A percentile compares a stretch with the other conserved stretches of the same genome.
phyloP scores from a whole-genome alignment of 352 stramenopile species.

The Phytophthora citricola region DNA sequence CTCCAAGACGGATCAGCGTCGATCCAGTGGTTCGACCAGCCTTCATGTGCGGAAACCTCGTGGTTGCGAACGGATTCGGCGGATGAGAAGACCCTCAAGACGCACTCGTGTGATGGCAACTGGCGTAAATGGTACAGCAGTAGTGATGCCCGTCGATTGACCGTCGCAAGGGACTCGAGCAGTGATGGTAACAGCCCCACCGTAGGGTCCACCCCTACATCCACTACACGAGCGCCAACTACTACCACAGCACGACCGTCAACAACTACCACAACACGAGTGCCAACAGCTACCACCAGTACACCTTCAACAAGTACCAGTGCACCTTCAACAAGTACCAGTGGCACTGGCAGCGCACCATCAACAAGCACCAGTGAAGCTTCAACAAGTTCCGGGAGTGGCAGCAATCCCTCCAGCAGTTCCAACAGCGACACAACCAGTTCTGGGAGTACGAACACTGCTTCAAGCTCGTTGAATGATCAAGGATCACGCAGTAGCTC shows the following conservation, averaged over 20 bases:
- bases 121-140: slow-evolving; percentile 15
- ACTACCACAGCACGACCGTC: not conserved
- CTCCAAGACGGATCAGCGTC: slow-evolving; percentile 8
- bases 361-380: not conserved
- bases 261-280: not conserved
- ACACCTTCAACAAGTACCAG: not conserved
- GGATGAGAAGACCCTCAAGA: not conserved
- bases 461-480: not conserved
- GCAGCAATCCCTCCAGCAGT: slow-evolving; percentile 4
- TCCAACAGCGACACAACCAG: not conserved
- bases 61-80: slow-evolving; percentile 3
- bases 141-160: not conserved
- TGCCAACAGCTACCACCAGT: not conserved
- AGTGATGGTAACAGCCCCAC: not conserved
- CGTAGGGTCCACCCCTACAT: slow-evolving; percentile 2
- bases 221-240: not conserved
- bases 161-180: slow-evolving; percentile 1
- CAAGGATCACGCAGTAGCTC: slow-evolving; percentile 1
- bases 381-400: not conserved
- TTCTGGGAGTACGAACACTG: not conserved
- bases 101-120: slow-evolving; percentile 1
- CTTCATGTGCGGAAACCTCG: not conserved
- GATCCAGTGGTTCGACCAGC: slow-evolving; percentile 7
- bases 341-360: not conserved
- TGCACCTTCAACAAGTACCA: not conserved